Base-by-base conservation (phyloP, 169 alveolate genomes). In the Blepharisma undulans region DNA sequence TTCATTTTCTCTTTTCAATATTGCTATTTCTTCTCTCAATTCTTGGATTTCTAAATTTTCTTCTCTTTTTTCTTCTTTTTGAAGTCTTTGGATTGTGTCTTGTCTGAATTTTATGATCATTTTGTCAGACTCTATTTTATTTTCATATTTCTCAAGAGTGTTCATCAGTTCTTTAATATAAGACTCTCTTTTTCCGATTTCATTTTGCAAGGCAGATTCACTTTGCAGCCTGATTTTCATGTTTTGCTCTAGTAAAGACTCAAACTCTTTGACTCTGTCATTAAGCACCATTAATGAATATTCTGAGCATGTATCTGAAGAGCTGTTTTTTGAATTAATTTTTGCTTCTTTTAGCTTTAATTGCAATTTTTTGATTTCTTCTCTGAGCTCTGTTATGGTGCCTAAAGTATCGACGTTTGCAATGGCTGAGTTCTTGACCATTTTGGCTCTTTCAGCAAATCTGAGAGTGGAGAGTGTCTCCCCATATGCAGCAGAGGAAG, bases 401-500 rank as follows among this genome's bases (percentile, higher is more conserved):
- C 90, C 90, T 29, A 32, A 21, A 21, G 82, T 66, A 91, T 91
- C 77, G 71, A 96, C 97, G 92, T 97, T 97, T 14, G 95, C 93
- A 22, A 90, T 91, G 36, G 97, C 98, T 91, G 93, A 93, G 88
- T 96, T 97, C 91, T 96, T 95, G 21, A 97, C 96, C 89, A 94
- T 91, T 88, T 97, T 97, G 19, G 98, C 98, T 84, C 99, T 91
- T 86, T 96, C 92, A 7, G 99, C 98, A 93, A 96, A 92, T 61
- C 93, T 32, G 66, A 95, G 86, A 19, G 97, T 93, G 19, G 93
- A 78, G 25, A 95, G 88, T 27, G 97, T 93, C 88, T 95, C 97
- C 71, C 96, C 97, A 90, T 90, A 97, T 74, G 95, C 93, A 16
- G 92, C 91, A 59, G 91, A 85, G 36, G 98, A 97, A 14, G 98